Base-by-base conservation (phyloP, 768 basidiomycete species). In the Amanita muscaria region DNA sequence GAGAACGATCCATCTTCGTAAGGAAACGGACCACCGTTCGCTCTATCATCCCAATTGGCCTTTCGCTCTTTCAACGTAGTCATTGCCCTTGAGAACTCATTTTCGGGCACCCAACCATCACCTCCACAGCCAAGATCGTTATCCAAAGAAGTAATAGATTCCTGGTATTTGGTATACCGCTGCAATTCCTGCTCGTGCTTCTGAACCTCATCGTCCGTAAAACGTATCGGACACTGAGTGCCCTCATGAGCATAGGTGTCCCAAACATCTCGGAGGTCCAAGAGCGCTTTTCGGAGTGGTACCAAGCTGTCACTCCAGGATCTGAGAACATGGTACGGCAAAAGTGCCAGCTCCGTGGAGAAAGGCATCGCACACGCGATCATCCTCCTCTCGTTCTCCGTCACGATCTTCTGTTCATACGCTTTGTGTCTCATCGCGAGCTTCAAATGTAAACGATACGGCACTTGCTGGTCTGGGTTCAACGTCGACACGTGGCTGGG, bases 401-500 rank as follows among this genome's bases (percentile, higher is more conserved):
- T 36, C 15, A 22, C 21, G 35, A 36, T 36, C 21, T 15, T 36
- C 15, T 36, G 15, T 16, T 16, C 21, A 22, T 36, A 36, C 21
- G 21, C 21, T 15, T 36, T 16, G 15, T 36, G 39, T 19, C 49
- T 29, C 38, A n/a, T 46, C 19, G 37, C 45, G 29, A 46, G 37
- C 25, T 40, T 44, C n/a, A 36, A 45, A 29, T 39, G 46, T 16
- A 42, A 22, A 30, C 38, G 41, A 27, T 30, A 31, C 12, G 18
- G 18, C 6, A 19, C 31, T 37, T 50, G 49, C 40, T 50, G 32
- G 27, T 50, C 43, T 21, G 40, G 15, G 15, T 18, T 12, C 23
- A 32, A 22, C 31, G 30, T 16, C 29, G 41, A 15, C 44, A 50
- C 10, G 35, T 50, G 25, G 19, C 32, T 40, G 5, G 49, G 49